phyloP scores from a whole-genome alignment of 1,284 basidiomycete genomes.

The Coniferiporia weirii region DNA sequence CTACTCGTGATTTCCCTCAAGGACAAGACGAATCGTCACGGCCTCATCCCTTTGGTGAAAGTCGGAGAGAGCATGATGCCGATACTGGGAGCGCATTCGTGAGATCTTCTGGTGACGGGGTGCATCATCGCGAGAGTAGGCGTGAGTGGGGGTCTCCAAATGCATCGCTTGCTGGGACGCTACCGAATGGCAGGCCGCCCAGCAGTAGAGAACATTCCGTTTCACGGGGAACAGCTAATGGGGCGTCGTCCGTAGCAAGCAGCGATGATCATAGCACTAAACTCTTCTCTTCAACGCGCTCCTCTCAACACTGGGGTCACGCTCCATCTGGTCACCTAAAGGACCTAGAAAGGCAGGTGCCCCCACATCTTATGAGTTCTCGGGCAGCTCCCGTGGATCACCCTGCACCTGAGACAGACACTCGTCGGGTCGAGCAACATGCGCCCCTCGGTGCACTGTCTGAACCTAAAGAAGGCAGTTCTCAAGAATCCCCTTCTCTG shows the following conservation, averaged over 20 bases:
- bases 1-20: slow-evolving; percentile 25
- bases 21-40: slow-evolving; percentile 21
- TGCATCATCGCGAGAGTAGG: not conserved
- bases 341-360: slow-evolving; percentile 34
- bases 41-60: not conserved
- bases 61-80: not conserved
- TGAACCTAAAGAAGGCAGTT: not conserved
- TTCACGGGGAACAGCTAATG: slow-evolving; percentile 2
- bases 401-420: not conserved
- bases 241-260: slow-evolving; percentile 6
- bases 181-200: not conserved
- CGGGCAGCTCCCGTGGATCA: not conserved
- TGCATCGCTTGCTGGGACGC: not conserved
- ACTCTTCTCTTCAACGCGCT: not conserved
- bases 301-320: not conserved
- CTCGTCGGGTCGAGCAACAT: not conserved
- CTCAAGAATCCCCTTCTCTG: not conserved
- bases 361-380: slow-evolving; percentile 30
- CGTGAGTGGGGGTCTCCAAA: not conserved
- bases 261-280: slow-evolving; percentile 9
- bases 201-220: slow-evolving; percentile 3
- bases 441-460: slow-evolving; percentile 4
- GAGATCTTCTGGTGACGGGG: not conserved
- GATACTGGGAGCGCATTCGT: not conserved
- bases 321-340: slow-evolving; percentile 31